Conservation (phyloP, 495 filamentous ascomycete species). For the Aspergillus biplanus region DNA sequence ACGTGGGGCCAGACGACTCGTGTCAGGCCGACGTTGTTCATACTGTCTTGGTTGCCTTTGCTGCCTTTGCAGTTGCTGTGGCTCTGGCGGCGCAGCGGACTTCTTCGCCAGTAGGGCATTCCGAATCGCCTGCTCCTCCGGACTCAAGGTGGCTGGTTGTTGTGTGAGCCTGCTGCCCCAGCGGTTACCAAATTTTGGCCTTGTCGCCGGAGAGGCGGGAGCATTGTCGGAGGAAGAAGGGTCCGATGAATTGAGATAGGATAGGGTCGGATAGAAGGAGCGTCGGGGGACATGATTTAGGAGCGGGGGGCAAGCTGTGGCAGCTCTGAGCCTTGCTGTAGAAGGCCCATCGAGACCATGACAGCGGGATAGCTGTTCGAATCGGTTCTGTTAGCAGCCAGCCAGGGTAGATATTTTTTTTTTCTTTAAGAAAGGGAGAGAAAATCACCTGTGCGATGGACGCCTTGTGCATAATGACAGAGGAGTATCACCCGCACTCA, state of each 20-base stretch:
- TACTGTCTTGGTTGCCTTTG: background rate
- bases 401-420: background rate
- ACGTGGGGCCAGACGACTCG: background rate
- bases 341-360: slow-evolving; percentile 37
- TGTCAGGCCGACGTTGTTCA: background rate
- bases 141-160: slow-evolving; percentile 34
- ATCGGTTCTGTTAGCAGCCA: background rate
- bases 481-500: slow-evolving; percentile 1
- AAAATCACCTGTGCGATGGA: slow-evolving; percentile 40
- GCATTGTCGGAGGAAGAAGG: slow-evolving; percentile 13
- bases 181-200: slow-evolving; percentile 27
- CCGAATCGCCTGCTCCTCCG: slow-evolving; percentile 41
- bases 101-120: slow-evolving; percentile 33
- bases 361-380: slow-evolving; percentile 33
- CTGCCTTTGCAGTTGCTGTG: slow-evolving; percentile 7
- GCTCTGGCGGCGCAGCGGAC: background rate
- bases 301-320: slow-evolving; percentile 25
- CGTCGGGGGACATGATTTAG: slow-evolving; percentile 27
- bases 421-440: background rate
- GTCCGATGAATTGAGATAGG: slow-evolving; percentile 29
- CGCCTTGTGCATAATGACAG: slow-evolving; percentile 40
- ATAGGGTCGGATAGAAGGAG: slow-evolving; percentile 35
- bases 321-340: slow-evolving; percentile 25
- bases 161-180: slow-evolving; percentile 27
- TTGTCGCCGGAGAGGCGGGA: background rate